These are phyloP conservation scores for Rhizophagus clarus DNA, from an alignment of 192 early-diverging fungal species.

Conservation along the genomic window DNA sequence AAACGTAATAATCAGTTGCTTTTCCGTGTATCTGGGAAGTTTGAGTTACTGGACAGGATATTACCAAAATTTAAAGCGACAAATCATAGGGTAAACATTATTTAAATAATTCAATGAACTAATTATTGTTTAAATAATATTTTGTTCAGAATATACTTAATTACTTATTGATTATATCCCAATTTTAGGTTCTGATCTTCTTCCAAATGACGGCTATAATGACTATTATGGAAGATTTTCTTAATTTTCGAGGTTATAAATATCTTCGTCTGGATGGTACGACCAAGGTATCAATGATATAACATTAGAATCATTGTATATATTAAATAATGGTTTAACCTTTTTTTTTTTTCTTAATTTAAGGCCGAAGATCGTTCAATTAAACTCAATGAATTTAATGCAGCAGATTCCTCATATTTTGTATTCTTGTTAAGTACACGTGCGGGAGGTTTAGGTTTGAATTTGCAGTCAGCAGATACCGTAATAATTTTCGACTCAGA, in stretches of 20 bases:
- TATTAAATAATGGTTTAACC: not conserved
- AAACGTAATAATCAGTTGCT: constrained; percentile 73
- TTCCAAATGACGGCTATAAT: constrained; percentile 91
- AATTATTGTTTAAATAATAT: not conserved
- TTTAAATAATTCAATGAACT: constrained; percentile 37
- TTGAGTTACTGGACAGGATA: constrained; percentile 94
- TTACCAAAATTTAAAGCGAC: constrained; percentile 86
- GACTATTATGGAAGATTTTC: constrained; percentile 96
- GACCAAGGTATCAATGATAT: constrained; percentile 58
- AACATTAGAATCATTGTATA: not conserved
- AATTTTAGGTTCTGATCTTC: constrained; percentile 68
- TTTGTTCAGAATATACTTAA: not conserved
- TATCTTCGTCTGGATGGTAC: constrained; percentile 91
- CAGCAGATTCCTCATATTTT: constrained; percentile 74
- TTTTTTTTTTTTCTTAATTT: not conserved
- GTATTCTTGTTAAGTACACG: constrained; percentile 94
- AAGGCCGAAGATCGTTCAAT: constrained; percentile 80
- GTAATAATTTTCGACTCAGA: constrained; percentile 99
- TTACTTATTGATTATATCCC: not conserved
- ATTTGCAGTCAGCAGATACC: constrained; percentile 77
- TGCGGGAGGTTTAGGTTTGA: constrained; percentile 79
- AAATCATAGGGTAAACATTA: constrained; percentile 76
- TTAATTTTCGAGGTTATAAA: constrained; percentile 69
- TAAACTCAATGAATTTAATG: constrained; percentile 84
- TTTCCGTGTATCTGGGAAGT: constrained; percentile 90